These are phyloP conservation scores for Xanthoconium stramineum DNA, from an alignment of 768 basidiomycete species.

Conservation along the genomic window DNA sequence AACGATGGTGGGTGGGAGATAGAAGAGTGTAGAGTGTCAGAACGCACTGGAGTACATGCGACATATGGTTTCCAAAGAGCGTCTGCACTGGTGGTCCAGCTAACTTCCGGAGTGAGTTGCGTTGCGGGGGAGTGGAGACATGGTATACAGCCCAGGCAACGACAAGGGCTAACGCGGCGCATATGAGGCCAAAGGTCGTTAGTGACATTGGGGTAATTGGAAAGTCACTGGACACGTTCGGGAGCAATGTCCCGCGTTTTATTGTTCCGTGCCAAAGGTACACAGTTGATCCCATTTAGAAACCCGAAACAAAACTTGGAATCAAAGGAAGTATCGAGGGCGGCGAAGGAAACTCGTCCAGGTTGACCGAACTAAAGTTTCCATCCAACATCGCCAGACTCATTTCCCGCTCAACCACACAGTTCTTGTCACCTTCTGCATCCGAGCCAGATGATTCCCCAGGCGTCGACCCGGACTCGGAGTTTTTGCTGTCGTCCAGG, in stretches of 20 bases:
- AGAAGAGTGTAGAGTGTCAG: not conserved
- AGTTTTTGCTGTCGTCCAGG: not conserved
- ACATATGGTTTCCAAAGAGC: constrained; percentile 54
- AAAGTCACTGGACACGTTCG: not conserved
- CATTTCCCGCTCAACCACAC: constrained; percentile 11
- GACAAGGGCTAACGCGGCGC: constrained; percentile 6
- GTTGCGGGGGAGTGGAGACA: constrained; percentile 24
- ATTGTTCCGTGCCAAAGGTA: not conserved
- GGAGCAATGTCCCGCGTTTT: not conserved
- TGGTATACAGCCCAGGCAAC: constrained; percentile 25
- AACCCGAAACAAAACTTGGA: constrained; percentile 28
- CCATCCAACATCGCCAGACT: constrained; percentile 30
- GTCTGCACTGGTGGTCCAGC: constrained; percentile 56
- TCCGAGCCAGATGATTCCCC: constrained; percentile 1
- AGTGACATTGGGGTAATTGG: not conserved
- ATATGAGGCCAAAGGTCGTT: constrained; percentile 3
- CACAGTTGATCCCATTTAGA: constrained; percentile 12
- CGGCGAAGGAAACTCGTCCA: constrained; percentile 47
- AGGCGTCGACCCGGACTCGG: not conserved
- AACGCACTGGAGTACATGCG: constrained; percentile 56
- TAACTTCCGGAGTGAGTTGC: constrained; percentile 49
- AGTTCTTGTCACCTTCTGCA: constrained; percentile 10
- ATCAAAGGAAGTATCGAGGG: constrained; percentile 34
- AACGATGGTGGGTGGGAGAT: not conserved
- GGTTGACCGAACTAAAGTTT: constrained; percentile 39